Base-by-base conservation (phyloP, 495 filamentous ascomycete species). In the Penicillium coprophilum region DNA sequence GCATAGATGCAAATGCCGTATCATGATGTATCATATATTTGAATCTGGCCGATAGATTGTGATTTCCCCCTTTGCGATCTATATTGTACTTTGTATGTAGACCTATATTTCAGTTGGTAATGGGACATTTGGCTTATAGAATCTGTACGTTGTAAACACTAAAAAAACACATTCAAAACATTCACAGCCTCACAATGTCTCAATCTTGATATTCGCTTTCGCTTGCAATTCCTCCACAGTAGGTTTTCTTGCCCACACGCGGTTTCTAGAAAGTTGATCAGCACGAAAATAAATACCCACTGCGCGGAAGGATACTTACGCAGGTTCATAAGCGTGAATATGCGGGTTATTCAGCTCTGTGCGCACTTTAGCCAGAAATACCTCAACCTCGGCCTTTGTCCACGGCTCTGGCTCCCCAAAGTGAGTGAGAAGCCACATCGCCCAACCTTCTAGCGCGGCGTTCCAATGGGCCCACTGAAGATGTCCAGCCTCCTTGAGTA, bases 401-500 rank as follows among this genome's bases (percentile, higher is more conserved):
- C 55, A 57, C 23, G 55, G 55, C 24, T 17, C 30, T 1, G 55
- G 55, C 17, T 38, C 44, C 5, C 55, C 55, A 31, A 40, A 50
- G 10, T 57, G 32, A 4, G 57, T 59, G 17, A 59, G 36, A 46
- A 58, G 46, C 55, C 48, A 57, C 36, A 56, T 46, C 46, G 24
- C 43, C 30, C 32, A 59, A 23, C 56, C 56, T 20, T 59, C 56
- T 21, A 54, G 31, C 12, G 40, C 56, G 6, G 50, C 21, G 6
- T 84, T 65, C 17, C 85, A 83, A 57, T 86, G 79, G 4, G 80
- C 58, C 39, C 82, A 60, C 46, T 87, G 82, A 21, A 79, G 82
- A 50, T 77, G 72, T 64, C 87, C 87, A 19, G 87, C 81, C 58
- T 81, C 79, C 66, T 87, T 88, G 58, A 87, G 62, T 19, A 74